A percentile compares a stretch with the other conserved stretches of the same genome.
These are phyloP conservation scores for Parastagonospora nodorum DNA, from an alignment of 2,329 filamentous ascomycete species.

Conservation along the genomic window DNA sequence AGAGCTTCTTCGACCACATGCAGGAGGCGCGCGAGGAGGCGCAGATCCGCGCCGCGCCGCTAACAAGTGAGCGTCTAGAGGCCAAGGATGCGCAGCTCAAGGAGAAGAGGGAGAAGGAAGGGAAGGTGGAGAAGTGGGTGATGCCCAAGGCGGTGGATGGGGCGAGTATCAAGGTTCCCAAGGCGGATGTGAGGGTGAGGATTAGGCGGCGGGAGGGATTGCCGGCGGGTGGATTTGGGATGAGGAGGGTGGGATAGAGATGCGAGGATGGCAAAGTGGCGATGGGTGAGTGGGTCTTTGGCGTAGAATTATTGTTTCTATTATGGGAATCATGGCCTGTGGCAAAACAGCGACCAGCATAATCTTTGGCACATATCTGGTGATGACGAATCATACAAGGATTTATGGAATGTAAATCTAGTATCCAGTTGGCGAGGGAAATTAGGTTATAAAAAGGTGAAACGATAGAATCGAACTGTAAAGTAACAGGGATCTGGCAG, in stretches of 20 bases:
- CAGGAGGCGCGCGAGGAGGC: slow-evolving; percentile 40
- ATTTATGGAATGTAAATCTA: too few relatives aligned
- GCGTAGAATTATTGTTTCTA: neutral
- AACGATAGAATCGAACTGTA: too few relatives aligned
- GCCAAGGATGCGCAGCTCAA: slow-evolving; percentile 12
- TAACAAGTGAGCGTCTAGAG: slow-evolving; percentile 15
- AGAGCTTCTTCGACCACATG: slow-evolving; percentile 37
- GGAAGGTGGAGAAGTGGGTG: slow-evolving; percentile 47
- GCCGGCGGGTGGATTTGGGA: slow-evolving; percentile 1
- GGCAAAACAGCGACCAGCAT: too few relatives aligned
- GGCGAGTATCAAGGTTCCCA: slow-evolving; percentile 58
- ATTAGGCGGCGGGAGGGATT: slow-evolving; percentile 50
- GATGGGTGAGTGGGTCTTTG: neutral
- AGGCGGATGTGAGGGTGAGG: slow-evolving; percentile 59
- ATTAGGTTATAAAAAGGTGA: too few relatives aligned
- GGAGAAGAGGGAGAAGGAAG: slow-evolving; percentile 10
- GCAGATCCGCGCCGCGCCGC: slow-evolving; percentile 31
- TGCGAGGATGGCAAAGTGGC: slow-evolving; percentile 1
- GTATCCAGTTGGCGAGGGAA: too few relatives aligned
- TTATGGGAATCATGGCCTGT: too few relatives aligned
- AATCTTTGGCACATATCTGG: too few relatives aligned
- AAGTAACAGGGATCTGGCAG: too few relatives aligned
- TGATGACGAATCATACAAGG: too few relatives aligned
- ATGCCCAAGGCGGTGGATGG: slow-evolving; percentile 56
- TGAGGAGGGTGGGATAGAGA: neutral